These are phyloP conservation scores for Pythium chondricola DNA, from an alignment of 352 stramenopile species.

Conservation along the genomic window DNA sequence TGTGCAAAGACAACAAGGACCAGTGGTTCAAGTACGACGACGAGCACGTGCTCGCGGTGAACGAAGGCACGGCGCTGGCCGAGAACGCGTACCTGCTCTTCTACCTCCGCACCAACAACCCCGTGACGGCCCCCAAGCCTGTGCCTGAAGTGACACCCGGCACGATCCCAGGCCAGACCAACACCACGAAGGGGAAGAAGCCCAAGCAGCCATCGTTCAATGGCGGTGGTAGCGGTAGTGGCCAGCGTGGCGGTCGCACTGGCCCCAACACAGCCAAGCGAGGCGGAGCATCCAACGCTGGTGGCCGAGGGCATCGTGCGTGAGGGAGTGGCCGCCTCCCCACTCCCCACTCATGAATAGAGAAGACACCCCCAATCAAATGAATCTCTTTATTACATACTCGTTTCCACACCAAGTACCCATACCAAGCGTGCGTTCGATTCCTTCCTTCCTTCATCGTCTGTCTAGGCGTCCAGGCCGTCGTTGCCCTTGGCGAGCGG, in stretches of 20 bases:
- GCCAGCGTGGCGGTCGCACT: background rate
- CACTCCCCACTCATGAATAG: no score
- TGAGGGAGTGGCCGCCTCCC: no score
- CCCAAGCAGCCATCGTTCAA: background rate
- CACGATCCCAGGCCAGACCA: conserved; percentile 11
- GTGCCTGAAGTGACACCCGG: conserved; percentile 11
- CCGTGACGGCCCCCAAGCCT: conserved; percentile 11
- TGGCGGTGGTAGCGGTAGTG: no score
- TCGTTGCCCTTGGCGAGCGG: conserved; percentile 17
- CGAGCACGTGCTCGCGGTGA: conserved; percentile 73
- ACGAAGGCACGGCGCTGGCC: conserved; percentile 54
- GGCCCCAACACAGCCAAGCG: background rate
- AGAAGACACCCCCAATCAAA: no score
- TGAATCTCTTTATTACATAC: no score
- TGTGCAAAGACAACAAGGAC: conserved; percentile 84
- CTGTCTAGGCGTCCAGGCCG: conserved; percentile 14
- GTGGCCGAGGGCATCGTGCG: background rate
- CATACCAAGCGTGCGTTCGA: background rate
- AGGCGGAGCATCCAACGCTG: background rate
- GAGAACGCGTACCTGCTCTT: conserved; percentile 80
- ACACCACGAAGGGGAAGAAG: conserved; percentile 5
- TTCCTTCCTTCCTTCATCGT: conserved; percentile 1
- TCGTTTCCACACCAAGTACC: no score
- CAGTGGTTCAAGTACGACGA: conserved; percentile 84
- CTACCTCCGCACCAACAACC: conserved; percentile 51